Evolutionary conservation across 495 filamentous ascomycete species (phyloP).

Genomic region (Xylaria intraflava): DNA sequence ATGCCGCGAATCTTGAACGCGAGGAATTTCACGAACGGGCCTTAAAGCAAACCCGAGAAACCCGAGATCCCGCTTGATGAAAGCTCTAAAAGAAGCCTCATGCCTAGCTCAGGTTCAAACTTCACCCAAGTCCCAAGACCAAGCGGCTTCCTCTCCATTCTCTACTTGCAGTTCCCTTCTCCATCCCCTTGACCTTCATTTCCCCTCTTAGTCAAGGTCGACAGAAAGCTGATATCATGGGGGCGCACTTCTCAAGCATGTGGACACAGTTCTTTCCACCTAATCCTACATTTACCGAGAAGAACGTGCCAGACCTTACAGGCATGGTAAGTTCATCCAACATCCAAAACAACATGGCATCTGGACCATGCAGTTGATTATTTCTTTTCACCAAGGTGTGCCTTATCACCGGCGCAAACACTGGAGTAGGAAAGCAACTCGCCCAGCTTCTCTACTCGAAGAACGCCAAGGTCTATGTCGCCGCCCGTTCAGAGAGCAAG

Average conservation of each 20-base stretch:
- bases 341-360: background rate
- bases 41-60: too few species aligned
- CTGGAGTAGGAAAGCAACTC: slow-evolving; percentile 36
- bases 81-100: too few species aligned
- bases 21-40: too few species aligned
- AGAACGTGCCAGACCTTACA: slow-evolving; percentile 23
- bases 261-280: slow-evolving; percentile 19
- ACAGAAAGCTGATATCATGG: slow-evolving; percentile 21
- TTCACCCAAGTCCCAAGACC: too few species aligned
- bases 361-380: background rate
- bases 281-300: slow-evolving; percentile 25
- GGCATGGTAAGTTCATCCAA: slow-evolving; percentile 14
- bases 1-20: too few species aligned
- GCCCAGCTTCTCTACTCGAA: slow-evolving; percentile 31
- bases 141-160: too few species aligned
- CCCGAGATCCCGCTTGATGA: too few species aligned
- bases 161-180: too few species aligned
- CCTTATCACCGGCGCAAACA: slow-evolving; percentile 34
- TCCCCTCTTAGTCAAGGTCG: too few species aligned
- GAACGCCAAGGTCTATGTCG: slow-evolving; percentile 34
- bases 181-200: background rate
- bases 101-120: too few species aligned
- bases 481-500: slow-evolving; percentile 22
- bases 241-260: slow-evolving; percentile 1
- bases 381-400: slow-evolving; percentile 19